These are phyloP conservation scores for Panicum hallii DNA, from an alignment of 202 grass and related monocot species.

Conservation along the genomic window DNA sequence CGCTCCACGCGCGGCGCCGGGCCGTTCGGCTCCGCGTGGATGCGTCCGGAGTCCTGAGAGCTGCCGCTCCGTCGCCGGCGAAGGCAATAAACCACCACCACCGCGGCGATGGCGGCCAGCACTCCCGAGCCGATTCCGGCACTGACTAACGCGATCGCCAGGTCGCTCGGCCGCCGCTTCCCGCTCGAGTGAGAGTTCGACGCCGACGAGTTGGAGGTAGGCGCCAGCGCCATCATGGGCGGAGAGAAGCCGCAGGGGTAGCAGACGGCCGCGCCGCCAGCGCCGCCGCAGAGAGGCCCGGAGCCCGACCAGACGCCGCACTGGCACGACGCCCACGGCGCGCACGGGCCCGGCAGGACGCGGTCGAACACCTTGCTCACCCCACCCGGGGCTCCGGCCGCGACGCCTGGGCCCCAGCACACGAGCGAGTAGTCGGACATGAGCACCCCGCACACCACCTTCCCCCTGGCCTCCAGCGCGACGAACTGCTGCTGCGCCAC, in stretches of 20 bases:
- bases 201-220: constrained; percentile 29
- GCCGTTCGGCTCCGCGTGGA: constrained; percentile 42
- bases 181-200: background rate
- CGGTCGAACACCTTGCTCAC: constrained; percentile 64
- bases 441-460: constrained; percentile 76
- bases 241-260: constrained; percentile 61
- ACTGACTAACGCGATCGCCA: constrained; percentile 58
- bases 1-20: constrained; percentile 48
- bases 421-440: constrained; percentile 79
- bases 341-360: constrained; percentile 74
- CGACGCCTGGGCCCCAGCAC: constrained; percentile 73
- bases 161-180: constrained; percentile 42
- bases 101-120: constrained; percentile 21
- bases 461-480: constrained; percentile 65
- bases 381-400: background rate
- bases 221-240: background rate
- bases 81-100: constrained; percentile 27
- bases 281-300: constrained; percentile 49
- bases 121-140: constrained; percentile 49
- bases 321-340: constrained; percentile 48
- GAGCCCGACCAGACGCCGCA: constrained; percentile 85
- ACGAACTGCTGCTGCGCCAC: constrained; percentile 64
- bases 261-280: constrained; percentile 44
- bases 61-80: constrained; percentile 25
- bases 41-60: constrained; percentile 46